Conservation (phyloP, 2,329 filamentous ascomycete species). For the Aureobasidium sp. region DNA sequence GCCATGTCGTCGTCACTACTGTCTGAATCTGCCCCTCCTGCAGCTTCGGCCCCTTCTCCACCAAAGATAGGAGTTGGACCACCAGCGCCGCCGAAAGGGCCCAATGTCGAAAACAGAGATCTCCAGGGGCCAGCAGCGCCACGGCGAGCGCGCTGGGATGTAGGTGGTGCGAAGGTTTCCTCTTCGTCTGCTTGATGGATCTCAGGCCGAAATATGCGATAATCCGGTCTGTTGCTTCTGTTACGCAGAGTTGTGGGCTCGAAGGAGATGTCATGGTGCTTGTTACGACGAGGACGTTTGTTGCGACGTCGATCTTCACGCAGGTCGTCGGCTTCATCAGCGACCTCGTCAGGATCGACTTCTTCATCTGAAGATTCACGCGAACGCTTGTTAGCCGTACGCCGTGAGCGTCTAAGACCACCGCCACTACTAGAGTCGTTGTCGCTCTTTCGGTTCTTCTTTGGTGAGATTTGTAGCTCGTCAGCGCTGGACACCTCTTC, state of each 20-base stretch:
- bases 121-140: conserved; percentile 61
- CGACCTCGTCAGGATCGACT: conserved; percentile 41
- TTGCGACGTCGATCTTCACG: conserved; percentile 43
- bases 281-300: conserved; percentile 32
- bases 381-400: conserved; percentile 44
- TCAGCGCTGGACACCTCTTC: conserved; percentile 25
- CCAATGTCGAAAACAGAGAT: conserved; percentile 79
- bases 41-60: conserved; percentile 66
- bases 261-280: conserved; percentile 25
- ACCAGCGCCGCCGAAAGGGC: conserved; percentile 83
- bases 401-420: conserved; percentile 44
- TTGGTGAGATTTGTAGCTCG: conserved; percentile 6
- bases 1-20: conserved; percentile 90
- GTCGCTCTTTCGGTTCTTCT: conserved; percentile 32
- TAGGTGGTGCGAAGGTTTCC: conserved; percentile 49
- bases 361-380: conserved; percentile 29
- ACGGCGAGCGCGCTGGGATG: conserved; percentile 55
- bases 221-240: conserved; percentile 70
- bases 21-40: conserved; percentile 81
- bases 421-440: conserved; percentile 27
- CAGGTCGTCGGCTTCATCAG: conserved; percentile 54
- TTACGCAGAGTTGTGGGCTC: conserved; percentile 51
- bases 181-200: conserved; percentile 62
- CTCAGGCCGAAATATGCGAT: conserved; percentile 75
- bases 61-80: conserved; percentile 64